These are phyloP conservation scores for Kentomonas sorsogonicus DNA, from an alignment of 208 protist genomes.

Conservation along the genomic window DNA sequence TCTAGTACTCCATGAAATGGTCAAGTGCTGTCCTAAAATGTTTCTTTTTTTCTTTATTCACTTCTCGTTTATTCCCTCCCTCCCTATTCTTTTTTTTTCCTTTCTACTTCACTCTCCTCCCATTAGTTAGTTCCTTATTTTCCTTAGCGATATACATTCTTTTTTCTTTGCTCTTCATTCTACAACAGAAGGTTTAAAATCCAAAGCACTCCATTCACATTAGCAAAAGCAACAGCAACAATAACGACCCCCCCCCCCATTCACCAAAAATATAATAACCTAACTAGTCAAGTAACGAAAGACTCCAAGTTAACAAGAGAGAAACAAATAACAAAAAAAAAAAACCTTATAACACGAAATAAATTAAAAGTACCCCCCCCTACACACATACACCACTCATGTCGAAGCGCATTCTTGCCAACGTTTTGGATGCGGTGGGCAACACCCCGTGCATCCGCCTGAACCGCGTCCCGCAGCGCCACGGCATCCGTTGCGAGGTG, in stretches of 20 bases:
- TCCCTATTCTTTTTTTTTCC: constrained; percentile 3
- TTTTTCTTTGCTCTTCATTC: background rate
- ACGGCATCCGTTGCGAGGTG: constrained; percentile 83
- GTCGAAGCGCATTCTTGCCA: constrained; percentile 21
- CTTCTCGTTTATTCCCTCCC: background rate
- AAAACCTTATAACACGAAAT: constrained; percentile 8
- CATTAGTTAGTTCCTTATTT: background rate
- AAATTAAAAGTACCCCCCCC: background rate
- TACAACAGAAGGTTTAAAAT: no score
- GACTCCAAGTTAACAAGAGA: background rate
- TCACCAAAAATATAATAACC: no score
- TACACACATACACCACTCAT: no score
- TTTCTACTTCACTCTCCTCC: constrained; percentile 12
- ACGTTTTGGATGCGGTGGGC: constrained; percentile 76
- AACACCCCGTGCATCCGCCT: constrained; percentile 87
- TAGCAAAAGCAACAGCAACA: no score
- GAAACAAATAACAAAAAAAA: constrained; percentile 5
- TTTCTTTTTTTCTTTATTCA: constrained; percentile 12
- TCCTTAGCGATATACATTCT: constrained; percentile 8
- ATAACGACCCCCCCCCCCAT: no score
- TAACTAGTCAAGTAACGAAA: background rate
- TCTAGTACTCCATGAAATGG: no score
- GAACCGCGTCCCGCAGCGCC: constrained; percentile 66
- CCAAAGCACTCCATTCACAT: no score
- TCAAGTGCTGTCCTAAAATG: background rate